phyloP scores from a whole-genome alignment of 345 rosid species.

The Noccaea bulbosa region DNA sequence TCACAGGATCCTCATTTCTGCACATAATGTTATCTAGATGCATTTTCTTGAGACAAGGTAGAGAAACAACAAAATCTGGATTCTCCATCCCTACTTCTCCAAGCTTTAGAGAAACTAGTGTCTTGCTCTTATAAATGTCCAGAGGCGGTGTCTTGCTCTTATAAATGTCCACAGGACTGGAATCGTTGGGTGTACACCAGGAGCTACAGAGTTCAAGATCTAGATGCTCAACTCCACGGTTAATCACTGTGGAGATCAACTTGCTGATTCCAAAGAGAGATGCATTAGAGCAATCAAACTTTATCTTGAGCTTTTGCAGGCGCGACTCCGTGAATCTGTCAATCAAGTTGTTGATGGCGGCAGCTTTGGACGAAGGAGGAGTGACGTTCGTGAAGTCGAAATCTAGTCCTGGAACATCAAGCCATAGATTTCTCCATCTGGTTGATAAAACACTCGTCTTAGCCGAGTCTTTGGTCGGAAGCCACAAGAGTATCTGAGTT shows the following conservation, averaged over 20 bases:
- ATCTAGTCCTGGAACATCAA: no score
- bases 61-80: not conserved
- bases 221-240: not conserved
- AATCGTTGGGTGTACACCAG: not conserved
- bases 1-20: not conserved
- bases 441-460: no score
- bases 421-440: no score
- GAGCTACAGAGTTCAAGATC: not conserved
- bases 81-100: not conserved
- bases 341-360: no score
- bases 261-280: not conserved
- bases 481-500: no score
- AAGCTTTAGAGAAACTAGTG: constrained; percentile 6
- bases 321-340: not conserved
- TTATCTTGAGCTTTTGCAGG: constrained; percentile 4
- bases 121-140: constrained; percentile 13
- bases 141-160: not conserved
- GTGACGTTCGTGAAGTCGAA: no score
- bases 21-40: not conserved
- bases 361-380: no score
- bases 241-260: not conserved
- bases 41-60: constrained; percentile 18
- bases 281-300: not conserved
- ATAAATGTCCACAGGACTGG: no score
- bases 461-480: no score